Percentiles rank a stretch among this genome's conserved stretches.
Conservation (phyloP, 1,139 yeast species). For the Insectozyma bohioensis region DNA sequence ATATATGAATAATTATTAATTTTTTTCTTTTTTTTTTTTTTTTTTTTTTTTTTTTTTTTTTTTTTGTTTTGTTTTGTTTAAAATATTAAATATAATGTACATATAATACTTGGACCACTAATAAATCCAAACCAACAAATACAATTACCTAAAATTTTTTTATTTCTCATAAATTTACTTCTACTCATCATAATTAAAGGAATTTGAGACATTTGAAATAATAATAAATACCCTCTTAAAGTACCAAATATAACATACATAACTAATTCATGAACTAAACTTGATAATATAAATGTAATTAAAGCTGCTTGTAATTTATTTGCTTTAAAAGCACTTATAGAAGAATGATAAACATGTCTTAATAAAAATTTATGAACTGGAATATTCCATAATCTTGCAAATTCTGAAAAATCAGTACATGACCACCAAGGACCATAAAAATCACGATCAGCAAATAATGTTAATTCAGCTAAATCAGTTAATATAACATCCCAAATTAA, state of each 20-base stretch:
- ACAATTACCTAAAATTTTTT: constrained; percentile 69
- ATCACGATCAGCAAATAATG: constrained; percentile 83
- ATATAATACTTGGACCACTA: constrained; percentile 85
- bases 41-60: background rate
- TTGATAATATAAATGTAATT: constrained; percentile 77
- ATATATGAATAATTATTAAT: too few species aligned
- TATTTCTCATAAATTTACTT: constrained; percentile 50
- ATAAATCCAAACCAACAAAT: constrained; percentile 92
- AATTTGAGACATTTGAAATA: constrained; percentile 81
- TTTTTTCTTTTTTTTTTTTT: too few species aligned
- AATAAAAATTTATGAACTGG: constrained; percentile 92
- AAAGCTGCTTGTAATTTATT: constrained; percentile 69
- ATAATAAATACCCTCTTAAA: constrained; percentile 74
- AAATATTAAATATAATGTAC: constrained; percentile 79
- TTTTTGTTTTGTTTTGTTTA: constrained; percentile 22
- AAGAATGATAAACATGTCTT: constrained; percentile 92
- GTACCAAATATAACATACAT: constrained; percentile 86
- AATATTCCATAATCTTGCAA: constrained; percentile 90
- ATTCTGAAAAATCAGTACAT: constrained; percentile 90
- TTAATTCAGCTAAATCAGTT: constrained; percentile 85
- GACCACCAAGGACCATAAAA: constrained; percentile 99
- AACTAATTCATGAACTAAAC: constrained; percentile 84
- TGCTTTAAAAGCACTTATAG: constrained; percentile 73
- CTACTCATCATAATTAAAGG: constrained; percentile 60
- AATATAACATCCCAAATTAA: constrained; percentile 93